Evolutionary conservation across 768 basidiomycete species (phyloP).

Genomic region (Podaxis mareebaensis): DNA sequence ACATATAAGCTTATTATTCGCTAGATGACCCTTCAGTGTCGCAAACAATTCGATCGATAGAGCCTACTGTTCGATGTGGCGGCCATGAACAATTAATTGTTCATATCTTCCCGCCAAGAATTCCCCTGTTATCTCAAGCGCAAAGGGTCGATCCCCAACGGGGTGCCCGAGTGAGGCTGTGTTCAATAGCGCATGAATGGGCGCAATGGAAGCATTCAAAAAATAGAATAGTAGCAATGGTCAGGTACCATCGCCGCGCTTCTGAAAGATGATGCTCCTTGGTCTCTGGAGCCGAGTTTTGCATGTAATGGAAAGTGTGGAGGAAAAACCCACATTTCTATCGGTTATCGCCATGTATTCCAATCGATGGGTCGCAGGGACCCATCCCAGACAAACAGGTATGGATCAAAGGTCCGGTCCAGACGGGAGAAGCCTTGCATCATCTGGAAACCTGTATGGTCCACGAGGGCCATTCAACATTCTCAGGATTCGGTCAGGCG

Average conservation of each 20-base stretch:
- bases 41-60: neutral
- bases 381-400: neutral
- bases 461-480: neutral
- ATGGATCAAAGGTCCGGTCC: conserved; percentile 6
- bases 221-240: neutral
- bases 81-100: neutral
- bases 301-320: neutral
- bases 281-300: neutral
- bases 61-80: neutral
- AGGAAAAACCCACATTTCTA: neutral
- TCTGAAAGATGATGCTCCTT: neutral
- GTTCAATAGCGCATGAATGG: neutral
- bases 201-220: conserved; percentile 7
- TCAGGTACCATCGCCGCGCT: conserved; percentile 1
- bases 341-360: neutral
- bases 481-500: neutral
- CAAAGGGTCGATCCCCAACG: neutral
- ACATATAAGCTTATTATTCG: neutral
- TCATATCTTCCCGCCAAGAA: neutral
- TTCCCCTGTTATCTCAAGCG: neutral
- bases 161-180: conserved; percentile 2
- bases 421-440: neutral
- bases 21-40: neutral
- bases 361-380: neutral
- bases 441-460: neutral